Evolutionary conservation across 768 basidiomycete genomes (phyloP).

Genomic region (Mycena vulgaris): DNA sequence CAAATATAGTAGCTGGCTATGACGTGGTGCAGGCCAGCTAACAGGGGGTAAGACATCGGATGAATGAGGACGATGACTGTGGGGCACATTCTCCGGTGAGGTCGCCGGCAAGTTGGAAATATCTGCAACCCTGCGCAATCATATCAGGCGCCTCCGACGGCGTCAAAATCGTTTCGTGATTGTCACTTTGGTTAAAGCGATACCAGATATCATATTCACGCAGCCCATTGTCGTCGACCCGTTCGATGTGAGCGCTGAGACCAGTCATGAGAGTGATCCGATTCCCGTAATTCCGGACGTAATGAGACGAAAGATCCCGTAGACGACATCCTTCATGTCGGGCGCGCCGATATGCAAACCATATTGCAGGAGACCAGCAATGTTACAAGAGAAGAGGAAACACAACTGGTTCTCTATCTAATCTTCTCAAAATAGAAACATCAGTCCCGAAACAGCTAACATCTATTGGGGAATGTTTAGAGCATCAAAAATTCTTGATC

Average conservation of each 20-base stretch:
- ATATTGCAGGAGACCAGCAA: not conserved
- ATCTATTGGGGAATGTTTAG: too few species aligned
- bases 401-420: too few species aligned
- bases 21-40: not conserved
- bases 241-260: not conserved
- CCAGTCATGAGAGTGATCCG: not conserved
- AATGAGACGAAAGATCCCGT: not conserved
- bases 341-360: not conserved
- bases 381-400: too few species aligned
- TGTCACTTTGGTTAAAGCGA: not conserved
- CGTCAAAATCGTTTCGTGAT: not conserved
- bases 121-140: slow-evolving; percentile 3
- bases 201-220: slow-evolving; percentile 2
- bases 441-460: too few species aligned
- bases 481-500: too few species aligned
- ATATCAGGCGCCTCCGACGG: not conserved
- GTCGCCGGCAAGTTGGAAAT: slow-evolving; percentile 3
- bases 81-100: not conserved
- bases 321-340: slow-evolving; percentile 3
- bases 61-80: not conserved
- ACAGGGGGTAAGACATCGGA: not conserved
- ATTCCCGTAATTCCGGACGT: not conserved
- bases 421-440: too few species aligned
- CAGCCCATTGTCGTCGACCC: slow-evolving; percentile 3
- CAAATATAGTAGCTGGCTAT: not conserved